Percentiles rank a stretch among this genome's conserved stretches.
These are phyloP conservation scores for Lipomyces orientalis DNA, from an alignment of 805 yeast species.

Conservation along the genomic window DNA sequence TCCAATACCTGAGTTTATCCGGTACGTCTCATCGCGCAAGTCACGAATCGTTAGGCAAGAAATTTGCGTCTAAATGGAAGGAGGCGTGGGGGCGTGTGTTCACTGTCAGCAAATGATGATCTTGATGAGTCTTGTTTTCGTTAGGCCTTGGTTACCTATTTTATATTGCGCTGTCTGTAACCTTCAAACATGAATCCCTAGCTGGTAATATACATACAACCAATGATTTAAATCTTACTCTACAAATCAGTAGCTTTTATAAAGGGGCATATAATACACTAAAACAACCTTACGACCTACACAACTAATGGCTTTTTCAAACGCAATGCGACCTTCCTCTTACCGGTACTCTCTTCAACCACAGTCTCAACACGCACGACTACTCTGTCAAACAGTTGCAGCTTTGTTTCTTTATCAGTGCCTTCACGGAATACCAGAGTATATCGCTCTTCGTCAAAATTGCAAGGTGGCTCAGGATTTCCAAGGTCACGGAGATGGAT, in stretches of 20 bases:
- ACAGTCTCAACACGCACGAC: constrained; percentile 80
- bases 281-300: background rate
- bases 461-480: constrained; percentile 65
- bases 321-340: constrained; percentile 83
- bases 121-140: background rate
- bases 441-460: constrained; percentile 78
- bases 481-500: constrained; percentile 78
- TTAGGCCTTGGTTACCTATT: background rate
- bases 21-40: background rate
- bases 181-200: background rate
- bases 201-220: background rate
- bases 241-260: background rate
- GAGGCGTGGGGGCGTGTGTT: background rate
- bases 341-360: constrained; percentile 85
- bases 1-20: background rate
- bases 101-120: background rate
- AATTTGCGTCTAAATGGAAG: constrained; percentile 3
- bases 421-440: constrained; percentile 61
- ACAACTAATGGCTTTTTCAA: constrained; percentile 18
- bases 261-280: background rate
- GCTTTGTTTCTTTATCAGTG: constrained; percentile 52
- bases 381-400: constrained; percentile 84
- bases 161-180: background rate
- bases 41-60: background rate
- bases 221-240: background rate